Evolutionary conservation across 2,329 filamentous ascomycete species (phyloP).

Genomic region (Botrytis deweyae): DNA sequence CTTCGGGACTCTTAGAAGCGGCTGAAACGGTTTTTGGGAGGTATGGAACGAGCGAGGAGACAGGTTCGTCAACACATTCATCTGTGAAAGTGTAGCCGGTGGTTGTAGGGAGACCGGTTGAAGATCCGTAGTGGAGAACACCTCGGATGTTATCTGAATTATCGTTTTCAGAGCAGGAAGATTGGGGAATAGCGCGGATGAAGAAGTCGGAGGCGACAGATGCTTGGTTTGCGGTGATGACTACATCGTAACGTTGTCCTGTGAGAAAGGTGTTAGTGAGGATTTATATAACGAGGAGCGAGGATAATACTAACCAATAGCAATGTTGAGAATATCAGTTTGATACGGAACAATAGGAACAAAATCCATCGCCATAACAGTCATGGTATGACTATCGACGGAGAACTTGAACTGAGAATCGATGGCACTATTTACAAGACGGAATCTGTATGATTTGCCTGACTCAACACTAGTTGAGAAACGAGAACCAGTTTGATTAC

Average conservation of each 20-base stretch:
- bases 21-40: slow-evolving; percentile 25
- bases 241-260: slow-evolving; percentile 45
- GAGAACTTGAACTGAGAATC: slow-evolving; percentile 46
- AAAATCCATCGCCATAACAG: slow-evolving; percentile 62
- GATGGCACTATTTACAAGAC: slow-evolving; percentile 48
- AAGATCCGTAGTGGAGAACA: slow-evolving; percentile 50
- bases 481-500: slow-evolving; percentile 20
- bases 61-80: slow-evolving; percentile 37
- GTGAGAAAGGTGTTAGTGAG: neutral
- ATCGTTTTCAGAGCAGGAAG: slow-evolving; percentile 55
- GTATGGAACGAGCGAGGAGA: slow-evolving; percentile 35
- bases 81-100: slow-evolving; percentile 33
- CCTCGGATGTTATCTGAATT: slow-evolving; percentile 50
- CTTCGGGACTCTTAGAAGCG: slow-evolving; percentile 10
- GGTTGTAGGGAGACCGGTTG: slow-evolving; percentile 36
- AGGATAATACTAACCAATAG: slow-evolving; percentile 43
- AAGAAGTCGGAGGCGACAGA: slow-evolving; percentile 49
- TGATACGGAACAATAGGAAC: slow-evolving; percentile 40
- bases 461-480: slow-evolving; percentile 40
- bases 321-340: slow-evolving; percentile 53
- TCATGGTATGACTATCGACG: slow-evolving; percentile 52
- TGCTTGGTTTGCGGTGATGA: slow-evolving; percentile 49
- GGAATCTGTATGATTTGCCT: slow-evolving; percentile 46
- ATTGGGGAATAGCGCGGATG: slow-evolving; percentile 56
- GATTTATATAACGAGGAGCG: neutral